phyloP scores from a whole-genome alignment of 2,329 filamentous ascomycete species.

The Lachnellula occidentalis region DNA sequence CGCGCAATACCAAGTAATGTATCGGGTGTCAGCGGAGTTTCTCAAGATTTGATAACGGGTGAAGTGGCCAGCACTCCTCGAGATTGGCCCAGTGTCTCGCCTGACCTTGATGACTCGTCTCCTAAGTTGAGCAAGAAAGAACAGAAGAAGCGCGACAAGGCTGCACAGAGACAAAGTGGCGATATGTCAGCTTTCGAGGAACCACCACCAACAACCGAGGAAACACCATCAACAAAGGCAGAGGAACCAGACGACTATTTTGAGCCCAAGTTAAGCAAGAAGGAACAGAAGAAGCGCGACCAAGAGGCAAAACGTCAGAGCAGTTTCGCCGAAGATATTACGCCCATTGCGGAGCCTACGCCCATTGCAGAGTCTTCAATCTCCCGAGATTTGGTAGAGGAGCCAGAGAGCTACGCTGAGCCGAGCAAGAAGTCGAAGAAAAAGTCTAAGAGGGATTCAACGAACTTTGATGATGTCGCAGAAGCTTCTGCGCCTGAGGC shows the following conservation, averaged over 20 bases:
- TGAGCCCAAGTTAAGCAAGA: conserved; percentile 39
- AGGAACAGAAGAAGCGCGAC: conserved; percentile 44
- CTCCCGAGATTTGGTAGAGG: conserved; percentile 21
- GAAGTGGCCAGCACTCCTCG: conserved; percentile 41
- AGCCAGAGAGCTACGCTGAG: conserved; percentile 28
- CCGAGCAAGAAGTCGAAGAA: conserved; percentile 28
- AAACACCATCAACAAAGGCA: conserved; percentile 10
- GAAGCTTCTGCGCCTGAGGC: conserved; percentile 27
- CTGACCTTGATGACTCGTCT: conserved; percentile 29
- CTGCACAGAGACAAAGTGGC: conserved; percentile 28
- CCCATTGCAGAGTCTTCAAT: conserved; percentile 15
- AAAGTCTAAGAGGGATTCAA: conserved; percentile 29
- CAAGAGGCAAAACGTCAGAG: conserved; percentile 36
- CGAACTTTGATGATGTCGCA: conserved; percentile 33
- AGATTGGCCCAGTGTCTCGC: conserved; percentile 31
- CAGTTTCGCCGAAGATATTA: conserved; percentile 28
- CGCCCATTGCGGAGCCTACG: conserved; percentile 16
- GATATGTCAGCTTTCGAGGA: conserved; percentile 18
- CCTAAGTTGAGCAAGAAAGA: conserved; percentile 35
- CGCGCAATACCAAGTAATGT: conserved; percentile 20
- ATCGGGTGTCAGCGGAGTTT: conserved; percentile 12
- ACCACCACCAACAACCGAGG: conserved; percentile 5
- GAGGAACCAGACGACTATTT: conserved; percentile 26
- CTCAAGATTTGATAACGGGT: conserved; percentile 41
- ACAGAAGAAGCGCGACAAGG: conserved; percentile 41